These are phyloP conservation scores for Dothideomycetidae sp. DNA, from an alignment of 2,329 filamentous ascomycete genomes.

Conservation along the genomic window DNA sequence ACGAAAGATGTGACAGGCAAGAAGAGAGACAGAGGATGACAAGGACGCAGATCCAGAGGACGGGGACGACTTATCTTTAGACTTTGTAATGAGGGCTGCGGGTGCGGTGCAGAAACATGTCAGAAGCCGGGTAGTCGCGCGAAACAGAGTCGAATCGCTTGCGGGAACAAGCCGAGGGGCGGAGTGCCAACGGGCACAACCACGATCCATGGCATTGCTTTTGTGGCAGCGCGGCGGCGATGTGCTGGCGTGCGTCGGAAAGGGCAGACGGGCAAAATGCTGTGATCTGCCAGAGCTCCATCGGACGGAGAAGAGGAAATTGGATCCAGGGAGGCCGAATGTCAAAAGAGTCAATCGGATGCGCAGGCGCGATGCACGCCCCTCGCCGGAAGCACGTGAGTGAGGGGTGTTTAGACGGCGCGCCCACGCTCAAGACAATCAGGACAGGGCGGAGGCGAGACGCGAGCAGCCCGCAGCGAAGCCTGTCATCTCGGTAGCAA, in stretches of 20 bases:
- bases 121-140: background rate
- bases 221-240: conserved; percentile 10
- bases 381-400: conserved; percentile 9
- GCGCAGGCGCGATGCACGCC: too few relatives aligned
- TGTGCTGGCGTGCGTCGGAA: conserved; percentile 11
- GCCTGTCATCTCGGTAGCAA: conserved; percentile 9
- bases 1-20: background rate
- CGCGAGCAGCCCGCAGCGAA: conserved; percentile 1
- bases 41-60: background rate
- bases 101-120: background rate
- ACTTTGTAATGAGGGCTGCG: too few relatives aligned
- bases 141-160: too few relatives aligned
- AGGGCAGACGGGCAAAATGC: conserved; percentile 7
- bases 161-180: background rate
- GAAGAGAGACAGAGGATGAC: background rate
- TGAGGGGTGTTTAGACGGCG: too few relatives aligned
- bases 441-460: conserved; percentile 2
- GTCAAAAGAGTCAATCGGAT: conserved; percentile 1
- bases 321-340: conserved; percentile 3
- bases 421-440: too few relatives aligned
- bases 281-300: conserved; percentile 9
- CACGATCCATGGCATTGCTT: conserved; percentile 9
- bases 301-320: conserved; percentile 4
- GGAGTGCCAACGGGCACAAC: background rate
- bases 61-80: background rate